These are phyloP conservation scores for Zygosaccharomyces gambellarensis DNA, from an alignment of 805 yeast species.

Conservation along the genomic window DNA sequence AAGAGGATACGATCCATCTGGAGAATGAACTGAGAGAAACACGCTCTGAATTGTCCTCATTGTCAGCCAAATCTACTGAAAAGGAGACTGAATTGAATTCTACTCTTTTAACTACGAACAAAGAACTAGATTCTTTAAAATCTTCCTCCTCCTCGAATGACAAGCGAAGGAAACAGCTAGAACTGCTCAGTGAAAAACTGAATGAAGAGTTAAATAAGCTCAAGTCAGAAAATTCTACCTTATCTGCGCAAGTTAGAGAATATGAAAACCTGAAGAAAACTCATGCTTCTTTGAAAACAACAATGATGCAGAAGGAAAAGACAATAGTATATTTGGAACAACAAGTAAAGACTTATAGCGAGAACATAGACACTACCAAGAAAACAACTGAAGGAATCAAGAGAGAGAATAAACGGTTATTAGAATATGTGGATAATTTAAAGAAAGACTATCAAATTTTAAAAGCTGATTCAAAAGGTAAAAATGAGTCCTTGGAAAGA, in stretches of 20 bases:
- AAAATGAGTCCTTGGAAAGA: slow-evolving; percentile 36
- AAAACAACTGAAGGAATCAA: slow-evolving; percentile 29
- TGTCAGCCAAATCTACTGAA: slow-evolving; percentile 8
- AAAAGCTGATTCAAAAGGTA: slow-evolving; percentile 38
- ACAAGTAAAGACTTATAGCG: slow-evolving; percentile 38
- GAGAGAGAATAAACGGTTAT: slow-evolving; percentile 33
- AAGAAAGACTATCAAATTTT: slow-evolving; percentile 37
- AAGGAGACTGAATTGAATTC: slow-evolving; percentile 11
- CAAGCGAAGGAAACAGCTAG: slow-evolving; percentile 20
- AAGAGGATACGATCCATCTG: slow-evolving; percentile 19
- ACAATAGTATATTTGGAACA: slow-evolving; percentile 38
- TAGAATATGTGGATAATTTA: slow-evolving; percentile 29
- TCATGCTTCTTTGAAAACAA: slow-evolving; percentile 22
- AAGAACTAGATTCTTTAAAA: slow-evolving; percentile 22
- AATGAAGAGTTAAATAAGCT: slow-evolving; percentile 15
- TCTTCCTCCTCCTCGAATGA: slow-evolving; percentile 15
- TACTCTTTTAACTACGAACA: slow-evolving; percentile 12
- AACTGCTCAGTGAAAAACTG: slow-evolving; percentile 11
- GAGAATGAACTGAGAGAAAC: slow-evolving; percentile 8
- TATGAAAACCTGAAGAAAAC: slow-evolving; percentile 19
- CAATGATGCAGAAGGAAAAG: slow-evolving; percentile 35
- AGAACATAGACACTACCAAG: slow-evolving; percentile 24
- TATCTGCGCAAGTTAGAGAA: slow-evolving; percentile 20
- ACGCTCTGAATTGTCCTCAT: slow-evolving; percentile 1
- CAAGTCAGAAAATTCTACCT: slow-evolving; percentile 16